Percentiles rank a stretch among this genome's conserved stretches.
These are phyloP conservation scores for Warburgia ugandensis DNA, from an alignment of 164 flowering plant species.

Conservation along the genomic window DNA sequence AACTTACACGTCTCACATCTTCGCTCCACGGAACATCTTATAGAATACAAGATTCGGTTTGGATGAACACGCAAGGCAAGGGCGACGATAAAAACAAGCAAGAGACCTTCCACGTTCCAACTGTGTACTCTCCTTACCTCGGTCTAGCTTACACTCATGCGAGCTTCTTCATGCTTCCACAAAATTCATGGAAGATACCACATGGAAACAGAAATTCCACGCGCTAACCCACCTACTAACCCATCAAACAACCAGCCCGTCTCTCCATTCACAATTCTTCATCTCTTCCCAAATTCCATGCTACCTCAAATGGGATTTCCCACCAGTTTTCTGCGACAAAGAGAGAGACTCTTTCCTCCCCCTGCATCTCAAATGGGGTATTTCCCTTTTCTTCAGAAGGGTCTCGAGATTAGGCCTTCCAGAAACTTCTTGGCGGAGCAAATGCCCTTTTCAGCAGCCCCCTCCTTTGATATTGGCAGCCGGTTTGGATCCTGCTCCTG, in stretches of 20 bases:
- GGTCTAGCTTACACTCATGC: too few species aligned
- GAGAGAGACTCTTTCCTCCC: conserved; percentile 12
- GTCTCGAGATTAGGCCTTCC: conserved; percentile 45
- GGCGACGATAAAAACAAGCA: too few species aligned
- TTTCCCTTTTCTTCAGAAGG: conserved; percentile 59
- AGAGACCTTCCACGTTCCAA: too few species aligned
- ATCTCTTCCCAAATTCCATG: conserved; percentile 66
- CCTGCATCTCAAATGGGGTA: conserved; percentile 41
- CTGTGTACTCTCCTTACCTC: too few species aligned
- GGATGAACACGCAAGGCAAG: too few species aligned
- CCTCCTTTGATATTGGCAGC: conserved; percentile 72
- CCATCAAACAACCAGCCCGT: conserved; percentile 57
- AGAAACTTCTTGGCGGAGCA: conserved; percentile 69
- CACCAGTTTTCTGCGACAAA: conserved; percentile 63
- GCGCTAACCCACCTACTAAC: conserved; percentile 72
- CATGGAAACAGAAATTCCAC: conserved; percentile 55
- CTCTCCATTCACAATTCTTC: conserved; percentile 74
- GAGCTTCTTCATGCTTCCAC: too few species aligned
- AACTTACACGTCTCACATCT: too few species aligned
- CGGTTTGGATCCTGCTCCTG: conserved; percentile 55
- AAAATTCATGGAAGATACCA: conserved; percentile 66
- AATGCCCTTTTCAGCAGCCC: conserved; percentile 78
- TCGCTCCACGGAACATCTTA: too few species aligned
- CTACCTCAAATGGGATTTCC: conserved; percentile 78
- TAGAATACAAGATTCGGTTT: too few species aligned